Percentiles rank a stretch among this genome's conserved stretches.
phyloP scores from a whole-genome alignment of 1,139 yeast genomes.

The Zhuliangozyma parablackwelliae region DNA sequence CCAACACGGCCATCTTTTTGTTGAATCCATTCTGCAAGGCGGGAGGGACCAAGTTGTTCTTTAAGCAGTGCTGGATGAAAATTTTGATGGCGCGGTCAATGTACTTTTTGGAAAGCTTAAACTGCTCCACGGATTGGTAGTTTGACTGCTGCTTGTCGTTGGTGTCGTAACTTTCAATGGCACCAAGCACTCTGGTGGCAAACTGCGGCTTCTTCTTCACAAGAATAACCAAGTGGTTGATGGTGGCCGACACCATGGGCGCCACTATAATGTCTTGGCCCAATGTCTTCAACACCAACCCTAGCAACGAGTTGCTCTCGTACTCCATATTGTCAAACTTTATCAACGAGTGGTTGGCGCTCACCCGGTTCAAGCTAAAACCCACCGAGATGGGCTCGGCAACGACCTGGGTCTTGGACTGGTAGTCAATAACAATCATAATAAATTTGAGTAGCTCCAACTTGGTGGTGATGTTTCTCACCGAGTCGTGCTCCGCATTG shows the following conservation, averaged over 20 bases:
- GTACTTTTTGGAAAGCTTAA: conserved; percentile 38
- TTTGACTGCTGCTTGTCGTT: conserved; percentile 39
- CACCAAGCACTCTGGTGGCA: conserved; percentile 38
- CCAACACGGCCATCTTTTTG: conserved; percentile 25
- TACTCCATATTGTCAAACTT: conserved; percentile 53
- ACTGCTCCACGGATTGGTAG: conserved; percentile 41
- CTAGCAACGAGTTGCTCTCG: conserved; percentile 69
- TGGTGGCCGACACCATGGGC: conserved; percentile 51
- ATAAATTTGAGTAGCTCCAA: conserved; percentile 70
- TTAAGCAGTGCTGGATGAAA: conserved; percentile 32
- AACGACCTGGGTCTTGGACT: conserved; percentile 46
- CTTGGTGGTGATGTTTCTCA: conserved; percentile 52
- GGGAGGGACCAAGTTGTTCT: conserved; percentile 36
- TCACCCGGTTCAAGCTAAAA: conserved; percentile 57
- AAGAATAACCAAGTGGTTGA: conserved; percentile 48
- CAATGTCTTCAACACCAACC: conserved; percentile 54
- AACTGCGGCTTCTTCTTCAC: conserved; percentile 56
- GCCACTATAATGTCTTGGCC: conserved; percentile 53
- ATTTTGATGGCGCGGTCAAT: conserved; percentile 37
- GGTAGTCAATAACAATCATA: conserved; percentile 65
- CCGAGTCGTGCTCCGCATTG: conserved; percentile 45
- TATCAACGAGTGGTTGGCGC: conserved; percentile 65
- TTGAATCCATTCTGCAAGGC: conserved; percentile 14
- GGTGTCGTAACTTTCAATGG: conserved; percentile 38
- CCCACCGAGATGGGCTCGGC: conserved; percentile 19